Evolutionary conservation across 345 rosid genomes (phyloP), one percentile per base, ranked within the genome.

Genomic region (Reutealis trisperma): DNA sequence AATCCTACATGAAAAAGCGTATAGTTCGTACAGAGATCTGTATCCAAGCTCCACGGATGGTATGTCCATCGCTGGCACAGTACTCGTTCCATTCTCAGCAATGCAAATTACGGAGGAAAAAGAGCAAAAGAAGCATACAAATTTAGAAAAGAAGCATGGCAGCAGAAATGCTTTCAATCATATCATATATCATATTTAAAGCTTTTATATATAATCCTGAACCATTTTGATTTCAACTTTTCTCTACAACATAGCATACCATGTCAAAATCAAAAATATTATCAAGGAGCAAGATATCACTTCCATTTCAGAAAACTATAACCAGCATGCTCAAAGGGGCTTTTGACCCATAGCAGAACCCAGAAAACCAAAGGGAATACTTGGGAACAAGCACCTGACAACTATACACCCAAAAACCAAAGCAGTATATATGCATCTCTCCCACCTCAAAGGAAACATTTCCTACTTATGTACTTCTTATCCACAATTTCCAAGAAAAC

Each of bases 331-430:
- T 60, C 54, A 77, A 75, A 51, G 81, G 30, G 63, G 75, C 77
- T 63, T 70, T 72, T 61, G 32, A 71, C 64, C 79, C 55, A 63
- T 76, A 37, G 37, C 41, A 62, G 44, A 62, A 54, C 75, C 71
- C 77, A 70, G 71, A 59, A 42, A 69, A 73, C 42, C 67, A 67
- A 54, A 47, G 68, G 34, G 70, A 24, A 62, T 42, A 57, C 47
- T 71, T 5, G 67, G 76, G 79, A 52, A 60, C 75, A 74, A 83
- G 80, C 82, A 77, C 74, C 85, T 37, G 41, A 73, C 51, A 76
- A 77, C 82, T 87, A 80, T 84, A 85, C 85, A 81, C 57, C 54
- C 79, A 52, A 27, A 19, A 71, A 72, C 67, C 67, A 63, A 78
- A 55, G 77, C 57, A 70, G 13, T 9, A 74, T 61, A 42, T 66